These are phyloP conservation scores for Mortierella sp. DNA, from an alignment of 371 early-diverging fungal genomes.

Conservation along the genomic window DNA sequence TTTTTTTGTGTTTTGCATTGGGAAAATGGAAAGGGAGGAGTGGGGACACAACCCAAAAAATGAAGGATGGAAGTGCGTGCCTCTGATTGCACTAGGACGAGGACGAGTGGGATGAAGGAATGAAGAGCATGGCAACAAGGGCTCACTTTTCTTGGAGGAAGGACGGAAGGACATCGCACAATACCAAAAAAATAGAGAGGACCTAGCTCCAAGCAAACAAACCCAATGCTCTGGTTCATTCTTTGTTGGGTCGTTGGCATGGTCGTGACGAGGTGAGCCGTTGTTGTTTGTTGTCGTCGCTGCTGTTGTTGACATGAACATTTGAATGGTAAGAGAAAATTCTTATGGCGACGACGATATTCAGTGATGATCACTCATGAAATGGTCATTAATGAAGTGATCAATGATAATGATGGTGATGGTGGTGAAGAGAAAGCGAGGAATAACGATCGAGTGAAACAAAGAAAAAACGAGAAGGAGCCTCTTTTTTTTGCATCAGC, in stretches of 20 bases:
- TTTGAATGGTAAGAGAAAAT: neutral
- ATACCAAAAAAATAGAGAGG: neutral
- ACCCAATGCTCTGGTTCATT: neutral
- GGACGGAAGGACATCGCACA: neutral
- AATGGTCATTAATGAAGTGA: neutral
- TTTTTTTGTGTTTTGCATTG: neutral
- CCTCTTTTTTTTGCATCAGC: neutral
- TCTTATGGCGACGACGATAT: too few species aligned
- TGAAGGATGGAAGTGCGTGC: neutral
- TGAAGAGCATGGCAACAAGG: neutral
- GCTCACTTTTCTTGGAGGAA: neutral
- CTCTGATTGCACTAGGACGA: neutral
- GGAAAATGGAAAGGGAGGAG: neutral
- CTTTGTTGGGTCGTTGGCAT: constrained; percentile 1
- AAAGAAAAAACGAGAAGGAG: neutral
- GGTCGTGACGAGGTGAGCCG: constrained; percentile 1
- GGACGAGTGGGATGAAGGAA: neutral
- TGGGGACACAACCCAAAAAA: neutral
- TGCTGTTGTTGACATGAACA: neutral
- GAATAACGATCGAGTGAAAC: constrained; percentile 4
- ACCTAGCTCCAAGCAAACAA: neutral
- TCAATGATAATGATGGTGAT: neutral
- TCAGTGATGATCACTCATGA: neutral
- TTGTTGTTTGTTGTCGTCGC: too few species aligned
- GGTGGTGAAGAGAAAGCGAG: neutral